Conservation (phyloP, 495 filamentous ascomycete species). For the Jackrogersella multiformis region DNA sequence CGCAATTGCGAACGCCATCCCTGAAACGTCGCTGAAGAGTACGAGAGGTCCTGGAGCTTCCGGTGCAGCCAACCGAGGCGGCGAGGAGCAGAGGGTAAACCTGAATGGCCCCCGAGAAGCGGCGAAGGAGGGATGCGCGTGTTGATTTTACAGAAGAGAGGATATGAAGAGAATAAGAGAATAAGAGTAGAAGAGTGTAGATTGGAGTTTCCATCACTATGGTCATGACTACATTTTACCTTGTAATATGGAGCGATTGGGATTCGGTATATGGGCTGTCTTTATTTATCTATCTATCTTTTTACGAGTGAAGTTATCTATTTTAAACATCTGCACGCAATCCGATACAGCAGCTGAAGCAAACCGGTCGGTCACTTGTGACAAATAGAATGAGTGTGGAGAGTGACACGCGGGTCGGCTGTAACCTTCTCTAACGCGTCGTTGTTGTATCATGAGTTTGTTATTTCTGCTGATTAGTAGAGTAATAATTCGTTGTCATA, state of each 20-base stretch:
- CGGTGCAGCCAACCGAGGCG: conserved; percentile 59
- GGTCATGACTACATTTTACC: conserved; percentile 41
- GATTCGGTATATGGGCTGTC: conserved; percentile 39
- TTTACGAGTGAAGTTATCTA: conserved; percentile 1
- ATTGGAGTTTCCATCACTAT: conserved; percentile 22
- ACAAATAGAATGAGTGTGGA: conserved; percentile 1
- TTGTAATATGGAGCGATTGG: conserved; percentile 49
- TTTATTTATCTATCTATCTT: conserved; percentile 33
- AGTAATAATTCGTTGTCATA: conserved; percentile 11
- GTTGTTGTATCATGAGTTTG: conserved; percentile 1
- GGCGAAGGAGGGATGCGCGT: conserved; percentile 93
- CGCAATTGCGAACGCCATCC: conserved; percentile 97
- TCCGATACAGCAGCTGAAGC: conserved; percentile 21
- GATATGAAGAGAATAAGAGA: too few relatives aligned
- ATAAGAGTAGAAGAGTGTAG: background rate
- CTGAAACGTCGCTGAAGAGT: conserved; percentile 93
- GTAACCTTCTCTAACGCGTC: conserved; percentile 16
- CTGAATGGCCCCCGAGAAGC: conserved; percentile 66
- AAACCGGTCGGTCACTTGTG: conserved; percentile 15
- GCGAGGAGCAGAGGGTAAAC: conserved; percentile 76
- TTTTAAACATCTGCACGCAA: conserved; percentile 28
- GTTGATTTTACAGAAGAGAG: conserved; percentile 58
- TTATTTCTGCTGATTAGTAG: conserved; percentile 5
- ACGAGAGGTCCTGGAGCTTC: conserved; percentile 72
- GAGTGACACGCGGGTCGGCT: conserved; percentile 23